phyloP scores from a whole-genome alignment of 2,329 filamentous ascomycete genomes.

The Neodidymelliopsis sp. region DNA sequence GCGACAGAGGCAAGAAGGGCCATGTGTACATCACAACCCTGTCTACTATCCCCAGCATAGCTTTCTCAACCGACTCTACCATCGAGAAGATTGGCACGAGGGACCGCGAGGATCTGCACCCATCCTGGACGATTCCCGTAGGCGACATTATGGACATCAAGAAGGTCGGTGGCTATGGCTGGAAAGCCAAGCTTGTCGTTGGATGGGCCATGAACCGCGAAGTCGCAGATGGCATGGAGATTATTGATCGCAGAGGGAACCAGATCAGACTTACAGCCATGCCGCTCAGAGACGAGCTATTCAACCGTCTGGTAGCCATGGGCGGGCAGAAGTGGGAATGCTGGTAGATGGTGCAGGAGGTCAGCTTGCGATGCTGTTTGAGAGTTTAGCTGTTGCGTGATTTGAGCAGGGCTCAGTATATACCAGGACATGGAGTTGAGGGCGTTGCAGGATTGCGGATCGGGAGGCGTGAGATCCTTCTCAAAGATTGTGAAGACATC shows the following conservation, averaged over 20 bases:
- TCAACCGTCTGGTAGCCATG: conserved; percentile 79
- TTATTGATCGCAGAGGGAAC: conserved; percentile 65
- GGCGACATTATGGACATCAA: conserved; percentile 75
- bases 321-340: conserved; percentile 84
- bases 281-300: conserved; percentile 76
- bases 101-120: conserved; percentile 61
- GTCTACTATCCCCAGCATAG: conserved; percentile 72
- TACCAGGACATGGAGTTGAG: neutral
- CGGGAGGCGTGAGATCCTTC: too few relatives aligned
- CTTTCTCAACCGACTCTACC: conserved; percentile 65
- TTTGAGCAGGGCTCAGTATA: neutral
- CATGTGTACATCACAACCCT: conserved; percentile 73
- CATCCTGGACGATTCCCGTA: conserved; percentile 74
- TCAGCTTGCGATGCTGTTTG: too few relatives aligned
- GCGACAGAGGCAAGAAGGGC: conserved; percentile 75
- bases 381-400: too few relatives aligned
- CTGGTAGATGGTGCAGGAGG: too few relatives aligned
- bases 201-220: conserved; percentile 79
- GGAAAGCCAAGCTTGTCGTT: conserved; percentile 84
- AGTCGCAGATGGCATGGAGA: conserved; percentile 76
- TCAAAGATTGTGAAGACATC: too few relatives aligned
- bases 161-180: conserved; percentile 82
- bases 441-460: neutral
- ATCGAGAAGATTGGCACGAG: conserved; percentile 55
- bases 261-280: conserved; percentile 74